Base-by-base conservation (phyloP, 2,329 filamentous ascomycete species). In the Colletotrichum euphorbiae region DNA sequence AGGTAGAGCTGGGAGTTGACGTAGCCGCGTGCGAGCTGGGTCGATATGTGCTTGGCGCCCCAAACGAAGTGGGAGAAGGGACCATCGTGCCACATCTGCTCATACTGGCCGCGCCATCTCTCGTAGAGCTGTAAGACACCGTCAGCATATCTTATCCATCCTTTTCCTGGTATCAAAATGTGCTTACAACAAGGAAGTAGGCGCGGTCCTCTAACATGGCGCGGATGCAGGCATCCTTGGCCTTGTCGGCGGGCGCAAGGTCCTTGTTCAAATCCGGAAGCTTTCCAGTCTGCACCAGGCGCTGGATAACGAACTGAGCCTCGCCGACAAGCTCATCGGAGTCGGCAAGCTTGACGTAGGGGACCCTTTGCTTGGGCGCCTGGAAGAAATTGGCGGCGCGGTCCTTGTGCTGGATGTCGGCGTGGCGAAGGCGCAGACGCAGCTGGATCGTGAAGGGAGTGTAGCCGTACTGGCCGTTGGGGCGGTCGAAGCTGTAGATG, bases 261-360 rank as follows among this genome's bases (percentile, higher is more conserved):
- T 51, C 61, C 31, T 48, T 65, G 19, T 62, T 69, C 15, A 72
- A 52, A 19, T 72, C 64, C 43, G 52, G 58, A 6, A 72, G 67
- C 55, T 69, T 62, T 46, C 72, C 72, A 38, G 55, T 58, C 43
- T 63, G 56, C 50, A 73, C 60, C 9, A 73, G 67, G 45, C 65
- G 64, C 61, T 68, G 28, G 40, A 68, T 68, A 38, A 73, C 61
- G 21, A 73, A 70, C 40, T 67, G 65, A 21, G 70, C 43, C 69
- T 73, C 72, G 52, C 72, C 70, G 15, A 73, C 56, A 19, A 73
- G 59, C 55, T 73, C 69, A 21, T 69, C 70, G 36, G 67, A 67
- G 15, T 71, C 66, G 4, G 60, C 55, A 24, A 73, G 69, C 56
- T 68, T 66, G 42, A 73, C 68, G 40, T 72, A 73, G 0, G 72